These are phyloP conservation scores for Suaeda aralocaspica DNA, from an alignment of 148 eudicot genomes.

Conservation along the genomic window DNA sequence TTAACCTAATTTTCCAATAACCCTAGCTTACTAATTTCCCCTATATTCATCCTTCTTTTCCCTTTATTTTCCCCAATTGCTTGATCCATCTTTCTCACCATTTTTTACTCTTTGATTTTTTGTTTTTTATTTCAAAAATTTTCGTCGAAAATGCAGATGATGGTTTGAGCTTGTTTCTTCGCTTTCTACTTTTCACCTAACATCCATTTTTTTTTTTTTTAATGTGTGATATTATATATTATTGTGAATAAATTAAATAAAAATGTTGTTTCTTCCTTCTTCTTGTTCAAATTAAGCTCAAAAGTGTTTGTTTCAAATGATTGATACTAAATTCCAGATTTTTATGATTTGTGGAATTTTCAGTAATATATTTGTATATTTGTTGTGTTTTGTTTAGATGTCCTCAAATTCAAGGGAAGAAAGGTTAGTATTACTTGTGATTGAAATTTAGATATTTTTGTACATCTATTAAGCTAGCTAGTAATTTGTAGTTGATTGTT, in stretches of 20 bases:
- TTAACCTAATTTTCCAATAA: not conserved
- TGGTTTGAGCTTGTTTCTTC: not conserved
- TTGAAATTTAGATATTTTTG: not conserved
- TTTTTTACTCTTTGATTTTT: not conserved
- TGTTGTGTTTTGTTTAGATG: conserved; percentile 32
- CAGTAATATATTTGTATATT: not conserved
- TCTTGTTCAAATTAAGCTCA: not conserved
- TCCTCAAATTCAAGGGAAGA: conserved; percentile 36
- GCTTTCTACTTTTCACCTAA: not conserved
- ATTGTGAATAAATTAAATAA: too few species aligned
- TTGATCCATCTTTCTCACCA: too few species aligned
- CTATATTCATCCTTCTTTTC: not conserved
- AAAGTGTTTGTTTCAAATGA: not conserved
- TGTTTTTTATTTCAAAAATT: not conserved
- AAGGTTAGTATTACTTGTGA: conserved; percentile 37
- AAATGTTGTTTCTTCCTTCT: not conserved
- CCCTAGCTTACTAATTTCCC: not conserved
- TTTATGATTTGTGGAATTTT: not conserved
- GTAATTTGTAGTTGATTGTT: not conserved
- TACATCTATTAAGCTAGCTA: not conserved
- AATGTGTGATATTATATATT: too few species aligned
- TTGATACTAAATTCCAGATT: not conserved
- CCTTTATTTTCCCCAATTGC: not conserved
- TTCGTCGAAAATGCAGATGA: not conserved
- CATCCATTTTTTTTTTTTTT: not conserved